Percentiles rank a stretch among this genome's conserved stretches.
Evolutionary conservation across 1,284 basidiomycete species (phyloP).

Genomic region (Mycena sp.): DNA sequence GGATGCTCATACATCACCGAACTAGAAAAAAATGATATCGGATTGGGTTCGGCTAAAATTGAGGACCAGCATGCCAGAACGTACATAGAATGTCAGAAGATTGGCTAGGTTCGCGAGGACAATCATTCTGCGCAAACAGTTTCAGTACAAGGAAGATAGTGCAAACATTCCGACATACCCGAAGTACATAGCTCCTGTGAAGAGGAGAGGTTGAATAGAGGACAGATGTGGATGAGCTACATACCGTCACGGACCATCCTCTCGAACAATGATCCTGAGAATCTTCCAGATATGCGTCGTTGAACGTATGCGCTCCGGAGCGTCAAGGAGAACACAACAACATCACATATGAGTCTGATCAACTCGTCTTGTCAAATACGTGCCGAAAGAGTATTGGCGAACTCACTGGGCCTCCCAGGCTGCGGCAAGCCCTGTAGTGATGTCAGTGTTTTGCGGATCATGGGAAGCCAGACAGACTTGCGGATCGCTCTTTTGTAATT

Average conservation of each 20-base stretch:
- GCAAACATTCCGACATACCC: constrained; percentile 5
- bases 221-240: neutral
- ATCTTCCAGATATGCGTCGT: neutral
- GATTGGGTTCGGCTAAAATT: too few species aligned
- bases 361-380: too few species aligned
- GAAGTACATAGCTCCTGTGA: constrained; percentile 15
- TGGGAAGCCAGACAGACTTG: neutral
- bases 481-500: neutral
- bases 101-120: constrained; percentile 9
- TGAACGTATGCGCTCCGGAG: constrained; percentile 13
- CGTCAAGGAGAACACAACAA: constrained; percentile 12
- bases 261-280: constrained; percentile 2
- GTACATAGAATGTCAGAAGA: constrained; percentile 12
- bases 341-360: constrained; percentile 12
- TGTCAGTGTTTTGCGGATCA: neutral
- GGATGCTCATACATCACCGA: constrained; percentile 14
- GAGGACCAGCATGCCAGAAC: too few species aligned
- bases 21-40: neutral
- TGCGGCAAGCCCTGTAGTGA: constrained; percentile 1
- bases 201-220: neutral
- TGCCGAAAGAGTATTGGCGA: neutral
- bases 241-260: constrained; percentile 12
- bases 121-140: neutral
- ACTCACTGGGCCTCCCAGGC: constrained; percentile 21
- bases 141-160: neutral